Base-by-base conservation (phyloP, 2,329 filamentous ascomycete genomes). In the Sporothrix inflata region DNA sequence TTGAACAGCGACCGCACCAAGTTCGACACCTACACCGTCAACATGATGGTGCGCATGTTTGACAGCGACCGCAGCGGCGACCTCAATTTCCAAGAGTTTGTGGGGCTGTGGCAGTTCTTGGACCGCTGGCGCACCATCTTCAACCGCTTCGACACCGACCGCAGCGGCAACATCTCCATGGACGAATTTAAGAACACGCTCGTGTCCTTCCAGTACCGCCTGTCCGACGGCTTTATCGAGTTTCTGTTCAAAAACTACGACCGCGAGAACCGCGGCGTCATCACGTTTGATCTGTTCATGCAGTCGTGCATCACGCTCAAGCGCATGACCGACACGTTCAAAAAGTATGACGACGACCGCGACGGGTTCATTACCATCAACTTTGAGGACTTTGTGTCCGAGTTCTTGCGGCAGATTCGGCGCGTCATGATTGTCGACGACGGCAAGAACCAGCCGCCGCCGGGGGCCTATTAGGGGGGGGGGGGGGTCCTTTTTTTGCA, bases 31-130 rank as follows among this genome's bases (percentile, higher is more conserved):
- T 92, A 97, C 77, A 99, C 96, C 1, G 94, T 98, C 75, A 92
- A 92, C 79, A 97, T 98, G 93, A 98, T 99, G 94, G 98, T 99
- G 76, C 92, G 94, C 79, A 98, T 99, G 96, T 99, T 99, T 83
- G 95, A 98, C 83, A 93, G 92, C 73, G 93, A 98, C 82, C 91
- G 93, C 77, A 92, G 89, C 74, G 94, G 94, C 69, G 92, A 92
- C 16, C 97, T 99, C 80, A 94, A 92, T 74, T 98, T 97, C 81
- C 91, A 96, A 75, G 96, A 98, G 82, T 99, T 99, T 82, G 97
- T 94, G 79, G 95, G 94, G 21, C 86, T 99, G 27, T 99, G 96
- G 96, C 93, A 92, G 21, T 99, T 98, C 83, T 87, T 99, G 51
- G 93, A 94, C 47, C 94, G 94, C 21, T 99, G 96, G 96, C 90